phyloP scores from a whole-genome alignment of 345 rosid species.

The Citrus inodora region DNA sequence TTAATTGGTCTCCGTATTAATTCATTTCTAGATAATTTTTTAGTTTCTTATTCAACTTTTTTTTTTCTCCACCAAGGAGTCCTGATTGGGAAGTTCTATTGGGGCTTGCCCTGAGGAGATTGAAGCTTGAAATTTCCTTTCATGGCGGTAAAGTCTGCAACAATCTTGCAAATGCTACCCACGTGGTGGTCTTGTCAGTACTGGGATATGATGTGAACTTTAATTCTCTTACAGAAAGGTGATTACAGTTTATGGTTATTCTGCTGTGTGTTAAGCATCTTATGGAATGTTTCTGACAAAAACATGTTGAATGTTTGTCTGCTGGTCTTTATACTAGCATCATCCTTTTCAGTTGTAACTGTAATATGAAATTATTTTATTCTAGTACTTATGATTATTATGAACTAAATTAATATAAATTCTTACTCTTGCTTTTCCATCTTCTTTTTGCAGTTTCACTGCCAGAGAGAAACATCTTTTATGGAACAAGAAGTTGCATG shows the following conservation, averaged over 20 bases:
- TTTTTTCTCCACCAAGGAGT: constrained; percentile 35
- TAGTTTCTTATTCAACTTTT: constrained; percentile 5
- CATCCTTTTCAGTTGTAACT: neutral
- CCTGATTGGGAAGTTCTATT: constrained; percentile 51
- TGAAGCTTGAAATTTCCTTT: constrained; percentile 67
- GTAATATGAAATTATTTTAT: neutral
- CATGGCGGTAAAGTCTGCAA: constrained; percentile 73
- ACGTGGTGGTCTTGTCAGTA: constrained; percentile 53
- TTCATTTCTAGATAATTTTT: neutral
- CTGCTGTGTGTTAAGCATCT: neutral
- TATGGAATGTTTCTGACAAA: neutral
- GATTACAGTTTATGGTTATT: constrained; percentile 1
- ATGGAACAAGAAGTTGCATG: constrained; percentile 43
- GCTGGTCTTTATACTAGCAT: neutral
- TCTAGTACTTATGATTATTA: neutral
- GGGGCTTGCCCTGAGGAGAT: constrained; percentile 58
- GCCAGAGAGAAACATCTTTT: constrained; percentile 42
- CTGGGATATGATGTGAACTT: constrained; percentile 48
- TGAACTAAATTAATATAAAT: neutral
- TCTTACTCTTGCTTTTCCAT: neutral
- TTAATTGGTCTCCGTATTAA: neutral
- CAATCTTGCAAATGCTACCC: constrained; percentile 61
- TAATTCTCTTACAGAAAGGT: constrained; percentile 46
- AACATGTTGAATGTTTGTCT: neutral
- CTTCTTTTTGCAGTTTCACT: constrained; percentile 40